These are phyloP conservation scores for Aspergillus puulaauensis DNA, from an alignment of 2,329 filamentous ascomycete species.

Conservation along the genomic window DNA sequence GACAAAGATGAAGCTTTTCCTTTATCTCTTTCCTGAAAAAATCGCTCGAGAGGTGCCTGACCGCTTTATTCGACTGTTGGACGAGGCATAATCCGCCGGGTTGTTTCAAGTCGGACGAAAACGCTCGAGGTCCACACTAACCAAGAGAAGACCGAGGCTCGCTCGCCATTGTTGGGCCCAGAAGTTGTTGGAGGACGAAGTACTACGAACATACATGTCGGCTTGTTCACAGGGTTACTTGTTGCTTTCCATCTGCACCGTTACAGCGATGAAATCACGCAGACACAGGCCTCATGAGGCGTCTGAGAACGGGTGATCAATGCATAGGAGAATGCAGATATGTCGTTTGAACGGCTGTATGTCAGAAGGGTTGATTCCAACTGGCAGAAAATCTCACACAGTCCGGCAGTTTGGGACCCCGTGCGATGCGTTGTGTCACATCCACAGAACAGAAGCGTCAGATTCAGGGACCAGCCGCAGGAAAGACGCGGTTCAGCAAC, in stretches of 20 bases:
- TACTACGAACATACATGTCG: neutral
- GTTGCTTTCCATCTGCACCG: neutral
- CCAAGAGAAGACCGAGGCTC: too few species aligned
- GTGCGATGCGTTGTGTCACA: conserved; percentile 19
- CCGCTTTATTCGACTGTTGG: neutral
- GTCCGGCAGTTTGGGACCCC: conserved; percentile 18
- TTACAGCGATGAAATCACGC: neutral
- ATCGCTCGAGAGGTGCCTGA: neutral
- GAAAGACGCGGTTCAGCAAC: neutral
- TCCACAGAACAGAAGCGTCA: conserved; percentile 13
- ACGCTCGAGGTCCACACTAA: neutral
- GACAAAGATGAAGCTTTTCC: neutral
- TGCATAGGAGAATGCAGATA: conserved; percentile 17
- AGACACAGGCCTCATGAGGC: conserved; percentile 14
- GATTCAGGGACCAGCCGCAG: conserved; percentile 13
- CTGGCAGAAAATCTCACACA: conserved; percentile 15
- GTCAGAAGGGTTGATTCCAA: conserved; percentile 15
- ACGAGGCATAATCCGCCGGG: neutral
- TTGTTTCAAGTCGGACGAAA: neutral
- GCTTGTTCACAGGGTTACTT: neutral
- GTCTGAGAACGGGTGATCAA: conserved; percentile 23
- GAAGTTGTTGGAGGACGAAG: neutral
- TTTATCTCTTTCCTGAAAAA: neutral
- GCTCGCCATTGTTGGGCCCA: neutral
- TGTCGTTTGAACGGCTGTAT: conserved; percentile 22